These are phyloP conservation scores for Diaporthe vexans DNA, from an alignment of 2,329 filamentous ascomycete genomes.

Conservation along the genomic window DNA sequence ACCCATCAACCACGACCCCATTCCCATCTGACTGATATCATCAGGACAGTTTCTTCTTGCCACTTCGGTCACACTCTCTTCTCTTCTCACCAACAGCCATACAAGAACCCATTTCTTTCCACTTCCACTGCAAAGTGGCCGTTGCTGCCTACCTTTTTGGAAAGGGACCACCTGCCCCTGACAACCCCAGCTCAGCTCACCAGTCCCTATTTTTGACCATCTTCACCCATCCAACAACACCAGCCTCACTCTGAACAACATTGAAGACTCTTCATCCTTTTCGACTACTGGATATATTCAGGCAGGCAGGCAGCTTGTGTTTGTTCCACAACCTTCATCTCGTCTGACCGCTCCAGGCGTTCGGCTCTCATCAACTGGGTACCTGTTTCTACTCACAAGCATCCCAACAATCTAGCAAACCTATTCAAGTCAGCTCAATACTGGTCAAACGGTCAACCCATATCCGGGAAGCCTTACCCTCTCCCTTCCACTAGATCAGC, in stretches of 20 bases:
- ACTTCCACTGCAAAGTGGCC: background rate
- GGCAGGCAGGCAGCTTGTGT: background rate
- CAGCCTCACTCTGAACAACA: background rate
- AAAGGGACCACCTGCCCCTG: background rate
- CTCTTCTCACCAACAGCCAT: background rate
- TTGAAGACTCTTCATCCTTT: background rate
- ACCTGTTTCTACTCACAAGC: background rate
- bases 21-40: background rate
- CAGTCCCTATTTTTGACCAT: background rate
- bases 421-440: background rate
- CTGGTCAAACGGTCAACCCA: background rate
- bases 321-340: background rate
- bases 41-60: no score
- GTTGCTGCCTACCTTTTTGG: background rate
- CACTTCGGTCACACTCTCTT: no score
- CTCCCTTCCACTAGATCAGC: background rate
- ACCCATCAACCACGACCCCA: background rate
- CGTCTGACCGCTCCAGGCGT: background rate
- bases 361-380: background rate
- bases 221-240: background rate
- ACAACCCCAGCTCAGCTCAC: background rate
- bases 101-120: background rate
- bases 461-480: background rate
- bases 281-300: background rate
- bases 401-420: background rate